phyloP scores from a whole-genome alignment of 352 stramenopile genomes.

The Phytophthora aleatoria region DNA sequence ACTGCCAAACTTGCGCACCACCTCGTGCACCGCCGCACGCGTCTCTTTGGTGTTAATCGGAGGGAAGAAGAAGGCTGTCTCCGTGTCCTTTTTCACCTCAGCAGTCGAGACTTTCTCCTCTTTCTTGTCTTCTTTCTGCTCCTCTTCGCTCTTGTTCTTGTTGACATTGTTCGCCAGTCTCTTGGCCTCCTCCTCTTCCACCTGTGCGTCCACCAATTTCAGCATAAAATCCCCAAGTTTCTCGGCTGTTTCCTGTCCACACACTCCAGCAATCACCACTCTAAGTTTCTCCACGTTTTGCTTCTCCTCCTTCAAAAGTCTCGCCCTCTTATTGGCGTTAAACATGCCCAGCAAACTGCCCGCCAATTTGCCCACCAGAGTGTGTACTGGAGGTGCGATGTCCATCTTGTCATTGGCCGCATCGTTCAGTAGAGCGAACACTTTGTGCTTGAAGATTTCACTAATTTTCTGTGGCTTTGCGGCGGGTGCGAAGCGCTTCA shows the following conservation, averaged over 20 bases:
- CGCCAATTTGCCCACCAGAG: constrained; percentile 64
- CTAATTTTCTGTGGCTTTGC: constrained; percentile 68
- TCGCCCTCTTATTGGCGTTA: constrained; percentile 65
- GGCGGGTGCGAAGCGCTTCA: constrained; percentile 50
- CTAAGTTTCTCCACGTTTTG: constrained; percentile 51
- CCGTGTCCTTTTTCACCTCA: constrained; percentile 22
- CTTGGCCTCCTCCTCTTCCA: constrained; percentile 33
- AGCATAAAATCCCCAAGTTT: constrained; percentile 51
- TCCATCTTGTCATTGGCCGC: constrained; percentile 39
- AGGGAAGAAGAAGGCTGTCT: constrained; percentile 68
- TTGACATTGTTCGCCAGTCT: constrained; percentile 22
- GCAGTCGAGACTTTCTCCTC: constrained; percentile 1
- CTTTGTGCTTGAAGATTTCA: constrained; percentile 80
- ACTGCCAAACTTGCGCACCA: constrained; percentile 72
- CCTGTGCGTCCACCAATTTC: constrained; percentile 40
- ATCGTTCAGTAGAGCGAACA: constrained; percentile 65
- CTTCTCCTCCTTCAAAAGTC: constrained; percentile 38
- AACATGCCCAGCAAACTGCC: constrained; percentile 62
- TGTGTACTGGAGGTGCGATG: constrained; percentile 43
- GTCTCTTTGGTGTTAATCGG: constrained; percentile 83
- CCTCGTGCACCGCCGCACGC: constrained; percentile 85
- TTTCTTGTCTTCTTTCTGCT: constrained; percentile 13
- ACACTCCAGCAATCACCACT: constrained; percentile 48
- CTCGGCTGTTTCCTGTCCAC: constrained; percentile 45
- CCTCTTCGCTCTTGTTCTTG: constrained; percentile 21